A percentile compares a stretch with the other conserved stretches of the same genome.
Conservation (phyloP, 169 alveolate species). For the Cryptosporidium tyzzeri region DNA sequence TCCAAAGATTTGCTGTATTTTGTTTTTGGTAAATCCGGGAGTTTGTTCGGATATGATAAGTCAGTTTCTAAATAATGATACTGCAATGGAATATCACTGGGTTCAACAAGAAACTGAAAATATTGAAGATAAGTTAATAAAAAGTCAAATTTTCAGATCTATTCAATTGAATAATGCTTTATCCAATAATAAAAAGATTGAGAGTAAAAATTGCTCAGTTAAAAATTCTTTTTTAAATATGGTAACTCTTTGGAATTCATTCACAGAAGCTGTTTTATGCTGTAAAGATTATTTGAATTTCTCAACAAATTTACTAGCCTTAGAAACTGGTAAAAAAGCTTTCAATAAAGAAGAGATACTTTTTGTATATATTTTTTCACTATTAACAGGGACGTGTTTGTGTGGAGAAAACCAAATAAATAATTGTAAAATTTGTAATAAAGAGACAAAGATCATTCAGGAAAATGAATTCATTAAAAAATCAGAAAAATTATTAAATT, state of each 20-base stretch:
- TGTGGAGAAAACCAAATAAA: conserved; percentile 32
- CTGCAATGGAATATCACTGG: neutral
- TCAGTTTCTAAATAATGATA: conserved; percentile 19
- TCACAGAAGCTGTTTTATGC: neutral
- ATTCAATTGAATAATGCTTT: neutral
- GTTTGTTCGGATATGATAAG: conserved; percentile 32
- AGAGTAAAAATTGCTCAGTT: neutral
- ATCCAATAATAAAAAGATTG: neutral
- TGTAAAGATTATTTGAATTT: neutral
- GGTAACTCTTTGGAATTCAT: conserved; percentile 39
- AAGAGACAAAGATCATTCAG: neutral
- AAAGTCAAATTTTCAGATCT: conserved; percentile 8
- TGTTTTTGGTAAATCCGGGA: conserved; percentile 30
- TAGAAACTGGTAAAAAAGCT: neutral
- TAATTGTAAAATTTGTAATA: conserved; percentile 11
- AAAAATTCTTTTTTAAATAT: conserved; percentile 42
- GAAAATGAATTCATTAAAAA: neutral
- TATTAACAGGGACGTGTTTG: conserved; percentile 36
- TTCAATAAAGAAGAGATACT: conserved; percentile 27
- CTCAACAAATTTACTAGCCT: neutral
- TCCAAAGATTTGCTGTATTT: conserved; percentile 65
- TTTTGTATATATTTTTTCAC: conserved; percentile 24
- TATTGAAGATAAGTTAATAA: neutral
- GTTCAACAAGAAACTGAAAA: neutral
- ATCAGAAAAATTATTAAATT: neutral